Evolutionary conservation across 768 basidiomycete genomes (phyloP), one percentile per base, ranked within the genome.

Genomic region (Pulveroboletus sp.): DNA sequence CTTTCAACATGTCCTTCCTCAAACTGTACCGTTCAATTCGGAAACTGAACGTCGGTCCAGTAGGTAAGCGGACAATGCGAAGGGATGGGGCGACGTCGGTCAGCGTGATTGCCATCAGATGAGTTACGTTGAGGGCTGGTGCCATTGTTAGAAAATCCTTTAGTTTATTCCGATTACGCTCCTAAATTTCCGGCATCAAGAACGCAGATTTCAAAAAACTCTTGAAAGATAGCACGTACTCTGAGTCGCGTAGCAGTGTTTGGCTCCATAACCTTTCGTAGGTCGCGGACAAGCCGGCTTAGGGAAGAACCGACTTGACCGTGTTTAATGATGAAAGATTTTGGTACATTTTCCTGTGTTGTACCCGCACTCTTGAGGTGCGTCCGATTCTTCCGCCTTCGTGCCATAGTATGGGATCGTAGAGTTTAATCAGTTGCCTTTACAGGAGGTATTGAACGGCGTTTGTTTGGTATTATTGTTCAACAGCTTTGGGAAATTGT

Each of bases 251-350:
- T 86, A 17, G 95, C 96, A 13, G 96, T 99, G 63, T 97, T 92
- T 51, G 96, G 96, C 66, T 99, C 96, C 90, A 99, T 91, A 52
- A 96, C 90, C 69, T 90, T 89, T 62, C 96, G 77, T 63, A 96
- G 73, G 71, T 99, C 95, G 48, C 89, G 80, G 17, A 97, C 94
- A 31, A 99, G 85, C 63, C 93, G 90, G 5, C 83, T 71, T 48
- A 97, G 73, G 8, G 91, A 92, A 42, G 79, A 75, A 17, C 96
- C 95, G 26, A 98, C 93, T 49, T 85, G 83, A 34, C 96, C 96
- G 71, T 94, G 91, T 68, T 94, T 95, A 65, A 99, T 89, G 51
- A 99, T 89, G 63, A 99, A 98, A 1, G 93, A 93, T 72, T 89
- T 95, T 5, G 95, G 95, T 0, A 71, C 71, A 50, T 68, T 72